A percentile compares a stretch with the other conserved stretches of the same genome.
Conservation (phyloP, 257 asterid genomes). For the Mentha longifolia region DNA sequence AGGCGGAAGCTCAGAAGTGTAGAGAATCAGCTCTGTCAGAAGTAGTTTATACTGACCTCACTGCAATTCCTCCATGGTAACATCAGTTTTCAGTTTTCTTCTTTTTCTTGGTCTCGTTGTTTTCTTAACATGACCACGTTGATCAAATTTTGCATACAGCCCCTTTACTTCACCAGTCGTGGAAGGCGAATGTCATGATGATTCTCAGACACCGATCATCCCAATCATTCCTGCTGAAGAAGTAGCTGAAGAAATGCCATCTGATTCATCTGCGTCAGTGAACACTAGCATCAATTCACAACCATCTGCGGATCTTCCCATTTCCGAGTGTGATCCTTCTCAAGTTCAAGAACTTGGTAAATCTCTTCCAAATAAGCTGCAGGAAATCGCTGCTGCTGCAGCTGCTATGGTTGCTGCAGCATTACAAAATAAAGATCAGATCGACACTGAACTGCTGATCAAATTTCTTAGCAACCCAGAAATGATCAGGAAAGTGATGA, state of each 20-base stretch:
- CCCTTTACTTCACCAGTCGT: slow-evolving; percentile 28
- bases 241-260: slow-evolving; percentile 22
- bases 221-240: slow-evolving; percentile 50
- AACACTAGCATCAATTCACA: slow-evolving; percentile 24
- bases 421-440: slow-evolving; percentile 35
- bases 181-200: slow-evolving; percentile 37
- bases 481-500: slow-evolving; percentile 41
- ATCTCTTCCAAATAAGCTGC: slow-evolving; percentile 20
- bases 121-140: slow-evolving; percentile 28
- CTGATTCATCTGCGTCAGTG: slow-evolving; percentile 18
- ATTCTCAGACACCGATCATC: slow-evolving; percentile 36
- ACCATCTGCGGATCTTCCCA: slow-evolving; percentile 13
- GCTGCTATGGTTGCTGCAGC: slow-evolving; percentile 45
- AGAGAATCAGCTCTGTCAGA: slow-evolving; percentile 38
- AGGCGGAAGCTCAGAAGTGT: slow-evolving; percentile 34
- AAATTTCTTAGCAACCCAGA: slow-evolving; percentile 48
- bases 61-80: slow-evolving; percentile 51
- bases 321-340: slow-evolving; percentile 20
- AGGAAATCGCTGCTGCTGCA: slow-evolving; percentile 44
- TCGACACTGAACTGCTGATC: slow-evolving; percentile 45
- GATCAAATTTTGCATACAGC: slow-evolving; percentile 32
- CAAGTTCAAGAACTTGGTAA: slow-evolving; percentile 26
- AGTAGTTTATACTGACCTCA: too few relatives aligned
- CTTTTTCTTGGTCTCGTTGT: not conserved
- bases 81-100: slow-evolving; percentile 6